Percentiles rank a stretch among this genome's conserved stretches.
These are phyloP conservation scores for Heterobasidion irregulare DNA, from an alignment of 1,284 basidiomycete species.

Conservation along the genomic window DNA sequence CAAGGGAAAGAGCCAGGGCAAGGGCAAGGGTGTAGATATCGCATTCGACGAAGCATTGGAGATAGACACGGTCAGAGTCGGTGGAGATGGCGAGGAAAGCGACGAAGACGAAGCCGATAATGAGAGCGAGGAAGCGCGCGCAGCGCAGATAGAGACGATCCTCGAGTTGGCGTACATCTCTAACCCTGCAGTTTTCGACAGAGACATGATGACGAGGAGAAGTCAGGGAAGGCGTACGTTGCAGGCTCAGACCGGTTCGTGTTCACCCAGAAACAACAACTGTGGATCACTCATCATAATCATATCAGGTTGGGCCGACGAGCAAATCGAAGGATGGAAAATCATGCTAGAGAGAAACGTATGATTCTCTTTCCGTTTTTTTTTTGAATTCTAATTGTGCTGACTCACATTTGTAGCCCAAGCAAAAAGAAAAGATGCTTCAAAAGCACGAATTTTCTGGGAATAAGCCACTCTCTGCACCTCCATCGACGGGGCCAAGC, in stretches of 20 bases:
- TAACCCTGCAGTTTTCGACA: constrained; percentile 65
- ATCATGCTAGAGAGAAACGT: constrained; percentile 84
- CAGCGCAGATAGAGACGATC: constrained; percentile 44
- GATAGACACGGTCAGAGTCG: constrained; percentile 30
- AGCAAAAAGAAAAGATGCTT: constrained; percentile 56
- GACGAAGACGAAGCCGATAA: constrained; percentile 38
- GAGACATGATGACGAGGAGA: constrained; percentile 66
- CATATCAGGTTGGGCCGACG: constrained; percentile 56
- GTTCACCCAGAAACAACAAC: too few relatives aligned
- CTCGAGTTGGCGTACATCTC: constrained; percentile 72
- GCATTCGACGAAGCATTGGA: constrained; percentile 47
- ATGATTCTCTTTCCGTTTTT: constrained; percentile 6
- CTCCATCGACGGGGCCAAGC: constrained; percentile 2
- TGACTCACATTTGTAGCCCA: constrained; percentile 37
- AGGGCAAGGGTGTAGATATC: constrained; percentile 23
- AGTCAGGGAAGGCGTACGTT: constrained; percentile 59
- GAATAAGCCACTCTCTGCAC: constrained; percentile 32
- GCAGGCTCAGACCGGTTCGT: constrained; percentile 50
- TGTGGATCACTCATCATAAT: constrained; percentile 1
- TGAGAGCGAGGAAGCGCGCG: constrained; percentile 28
- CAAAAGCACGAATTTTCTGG: constrained; percentile 69
- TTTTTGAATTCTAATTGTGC: too few relatives aligned
- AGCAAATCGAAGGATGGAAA: constrained; percentile 84
- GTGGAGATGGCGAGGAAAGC: constrained; percentile 54
- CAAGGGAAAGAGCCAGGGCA: constrained; percentile 13